phyloP scores from a whole-genome alignment of 1,139 yeast species.

The Yamadazyma epiphylla region DNA sequence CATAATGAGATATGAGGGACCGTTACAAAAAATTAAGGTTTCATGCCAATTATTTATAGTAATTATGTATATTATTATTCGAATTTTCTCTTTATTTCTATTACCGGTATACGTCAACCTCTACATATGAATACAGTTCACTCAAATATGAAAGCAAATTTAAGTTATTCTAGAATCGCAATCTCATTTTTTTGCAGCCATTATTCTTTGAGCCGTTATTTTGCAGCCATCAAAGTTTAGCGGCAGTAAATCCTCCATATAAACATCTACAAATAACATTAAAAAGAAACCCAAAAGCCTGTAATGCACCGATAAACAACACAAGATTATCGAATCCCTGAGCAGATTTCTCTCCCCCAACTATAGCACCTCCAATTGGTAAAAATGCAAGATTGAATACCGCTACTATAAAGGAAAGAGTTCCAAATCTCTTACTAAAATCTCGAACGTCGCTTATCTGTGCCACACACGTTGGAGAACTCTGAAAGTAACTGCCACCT shows the following conservation, averaged over 20 bases:
- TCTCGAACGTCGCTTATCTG: conserved; percentile 24
- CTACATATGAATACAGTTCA: no score
- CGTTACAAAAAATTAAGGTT: no score
- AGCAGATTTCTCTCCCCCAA: conserved; percentile 9
- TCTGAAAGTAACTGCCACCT: conserved; percentile 24
- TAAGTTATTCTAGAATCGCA: no score
- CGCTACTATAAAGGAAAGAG: conserved; percentile 22
- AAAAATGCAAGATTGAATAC: conserved; percentile 20
- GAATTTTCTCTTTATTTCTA: no score
- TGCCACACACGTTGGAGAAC: conserved; percentile 29
- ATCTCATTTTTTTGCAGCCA: no score
- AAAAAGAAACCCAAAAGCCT: conserved; percentile 17
- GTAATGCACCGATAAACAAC: conserved; percentile 20
- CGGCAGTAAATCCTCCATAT: conserved; percentile 25
- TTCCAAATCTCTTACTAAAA: conserved; percentile 24
- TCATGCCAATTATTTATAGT: no score
- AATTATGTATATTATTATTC: no score
- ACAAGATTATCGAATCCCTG: conserved; percentile 22
- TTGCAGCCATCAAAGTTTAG: no score
- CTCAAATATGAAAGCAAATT: no score
- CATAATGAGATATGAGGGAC: no score
- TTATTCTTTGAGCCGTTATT: no score
- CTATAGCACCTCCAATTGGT: conserved; percentile 31
- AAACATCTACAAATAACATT: conserved; percentile 17
- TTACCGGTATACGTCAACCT: no score